Evolutionary conservation across 202 grass and related monocot genomes (phyloP).

Genomic region (Dendrocalamus latiflorus): DNA sequence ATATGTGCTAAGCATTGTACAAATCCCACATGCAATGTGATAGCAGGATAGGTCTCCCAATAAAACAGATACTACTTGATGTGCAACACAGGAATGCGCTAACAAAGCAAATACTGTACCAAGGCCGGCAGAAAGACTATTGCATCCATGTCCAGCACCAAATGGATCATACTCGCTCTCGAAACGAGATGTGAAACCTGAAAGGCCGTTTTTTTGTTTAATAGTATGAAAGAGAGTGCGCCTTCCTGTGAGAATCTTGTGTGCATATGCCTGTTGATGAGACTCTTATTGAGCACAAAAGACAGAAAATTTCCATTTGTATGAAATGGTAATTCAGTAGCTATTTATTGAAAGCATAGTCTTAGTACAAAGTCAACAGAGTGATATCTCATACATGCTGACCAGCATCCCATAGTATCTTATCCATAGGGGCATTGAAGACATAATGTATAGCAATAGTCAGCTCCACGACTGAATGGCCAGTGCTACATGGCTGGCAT

Average conservation of each 20-base stretch:
- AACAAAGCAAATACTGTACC: constrained; percentile 30
- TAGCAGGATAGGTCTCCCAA: background rate
- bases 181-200: constrained; percentile 64
- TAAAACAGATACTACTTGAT: background rate
- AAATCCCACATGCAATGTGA: background rate
- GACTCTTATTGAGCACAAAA: constrained; percentile 10
- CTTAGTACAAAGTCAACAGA: background rate
- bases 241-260: constrained; percentile 83
- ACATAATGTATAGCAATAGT: constrained; percentile 68
- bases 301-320: background rate
- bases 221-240: constrained; percentile 58
- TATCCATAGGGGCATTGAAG: constrained; percentile 71
- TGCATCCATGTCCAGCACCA: constrained; percentile 77
- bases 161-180: constrained; percentile 78
- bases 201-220: constrained; percentile 59
- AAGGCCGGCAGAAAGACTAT: constrained; percentile 71
- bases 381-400: constrained; percentile 40
- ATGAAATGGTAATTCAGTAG: background rate
- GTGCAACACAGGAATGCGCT: background rate
- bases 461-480: constrained; percentile 52
- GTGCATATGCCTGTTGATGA: constrained; percentile 60
- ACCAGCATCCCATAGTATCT: constrained; percentile 83
- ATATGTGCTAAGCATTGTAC: background rate
- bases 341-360: background rate
- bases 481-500: constrained; percentile 29